phyloP scores from a whole-genome alignment of 2,329 filamentous ascomycete genomes.

The Monosporascus sp. region DNA sequence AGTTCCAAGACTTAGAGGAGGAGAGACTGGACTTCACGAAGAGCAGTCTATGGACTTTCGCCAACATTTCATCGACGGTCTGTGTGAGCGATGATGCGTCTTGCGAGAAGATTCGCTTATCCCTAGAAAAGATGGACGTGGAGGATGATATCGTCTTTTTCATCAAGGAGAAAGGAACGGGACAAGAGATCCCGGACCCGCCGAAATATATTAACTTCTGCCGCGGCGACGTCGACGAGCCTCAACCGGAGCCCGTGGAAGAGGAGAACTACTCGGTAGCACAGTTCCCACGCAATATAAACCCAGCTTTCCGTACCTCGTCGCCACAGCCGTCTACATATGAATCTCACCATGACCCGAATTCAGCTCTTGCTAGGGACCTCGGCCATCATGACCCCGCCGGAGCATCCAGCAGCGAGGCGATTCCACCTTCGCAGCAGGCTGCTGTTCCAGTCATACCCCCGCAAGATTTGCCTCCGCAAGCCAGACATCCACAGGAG shows the following conservation, averaged over 20 bases:
- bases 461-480: neutral
- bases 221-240: conserved; percentile 77
- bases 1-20: conserved; percentile 98
- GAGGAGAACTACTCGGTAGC: conserved; percentile 91
- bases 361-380: conserved; percentile 65
- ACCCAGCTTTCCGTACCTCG: conserved; percentile 90
- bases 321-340: conserved; percentile 92
- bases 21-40: conserved; percentile 96
- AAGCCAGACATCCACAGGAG: neutral
- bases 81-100: conserved; percentile 96
- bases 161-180: conserved; percentile 83
- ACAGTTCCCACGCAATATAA: conserved; percentile 91
- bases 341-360: conserved; percentile 85
- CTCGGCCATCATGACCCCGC: conserved; percentile 53
- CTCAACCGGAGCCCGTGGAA: conserved; percentile 67
- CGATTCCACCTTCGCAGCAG: conserved; percentile 48
- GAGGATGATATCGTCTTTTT: conserved; percentile 89
- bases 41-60: conserved; percentile 96
- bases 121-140: conserved; percentile 91
- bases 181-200: conserved; percentile 94
- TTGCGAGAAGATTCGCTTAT: conserved; percentile 91
- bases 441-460: conserved; percentile 16
- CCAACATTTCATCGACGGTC: conserved; percentile 93
- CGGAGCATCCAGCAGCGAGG: conserved; percentile 43
- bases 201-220: conserved; percentile 99